Base-by-base conservation (phyloP, 2,329 filamentous ascomycete genomes). In the Penicillium sp. region DNA sequence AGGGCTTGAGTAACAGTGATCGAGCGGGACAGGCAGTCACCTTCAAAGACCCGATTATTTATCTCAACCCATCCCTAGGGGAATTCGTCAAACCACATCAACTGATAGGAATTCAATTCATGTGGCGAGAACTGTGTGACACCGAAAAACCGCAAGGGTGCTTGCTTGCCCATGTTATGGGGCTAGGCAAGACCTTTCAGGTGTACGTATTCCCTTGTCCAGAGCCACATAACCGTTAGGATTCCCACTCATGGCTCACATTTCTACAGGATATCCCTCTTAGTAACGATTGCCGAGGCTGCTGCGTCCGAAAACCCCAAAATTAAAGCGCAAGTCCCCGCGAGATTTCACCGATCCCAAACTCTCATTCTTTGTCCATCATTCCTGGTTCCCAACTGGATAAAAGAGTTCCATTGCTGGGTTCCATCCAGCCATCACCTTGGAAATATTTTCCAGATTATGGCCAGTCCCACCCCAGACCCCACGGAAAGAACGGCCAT, bases 121-220 rank as follows among this genome's bases (percentile, higher is more conserved):
- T 97, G 79, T 97, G 92, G 91, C 86, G 91, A 62, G 88, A 93
- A 60, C 77, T 96, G 43, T 83, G 93, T 6, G 80, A 82, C 29
- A 82, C 86, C 53, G 75, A 80, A 4, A 75, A 78, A 5, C 80
- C 81, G 18, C 86, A 92, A 71, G 92, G 92, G 2, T 95, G 90
- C 67, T 80, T 96, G 12, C 79, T 96, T 20, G 89, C 92, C 6
- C 92, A 96, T 70, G 90, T 89, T 0, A 96, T 96, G 92, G 92
- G 92, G 1, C 76, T 96, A 2, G 92, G 92, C 15, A 97, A 96
- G 76, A 95, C 92, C 0, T 91, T 96, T 87, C 92, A 96, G 75
- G 84, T 91, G 77, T 81, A 73, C 74, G 78, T 75, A 15, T 8
- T 7, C 14, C 33, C 22, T 22, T 15, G 22, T 25, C 2, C 27